A percentile compares a stretch with the other conserved stretches of the same genome.
Evolutionary conservation across 2,329 filamentous ascomycete genomes (phyloP).

Genomic region (Cadophora gregata): DNA sequence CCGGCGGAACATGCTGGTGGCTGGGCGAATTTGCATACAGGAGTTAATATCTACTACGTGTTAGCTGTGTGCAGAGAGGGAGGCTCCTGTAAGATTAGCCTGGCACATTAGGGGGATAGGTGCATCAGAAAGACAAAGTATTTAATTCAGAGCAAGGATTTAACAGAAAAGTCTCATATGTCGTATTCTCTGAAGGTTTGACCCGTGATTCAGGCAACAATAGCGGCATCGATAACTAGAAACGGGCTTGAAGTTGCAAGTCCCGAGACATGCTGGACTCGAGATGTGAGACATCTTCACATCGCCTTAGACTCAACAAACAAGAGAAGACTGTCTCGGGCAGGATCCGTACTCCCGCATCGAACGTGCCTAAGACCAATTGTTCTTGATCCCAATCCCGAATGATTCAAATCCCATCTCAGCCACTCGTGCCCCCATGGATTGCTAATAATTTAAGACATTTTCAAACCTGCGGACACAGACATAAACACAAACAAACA

Average conservation of each 20-base stretch:
- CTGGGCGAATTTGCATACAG: background rate
- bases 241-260: background rate
- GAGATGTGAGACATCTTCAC: background rate
- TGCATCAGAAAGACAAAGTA: constrained; percentile 1
- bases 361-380: background rate
- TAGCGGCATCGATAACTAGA: background rate
- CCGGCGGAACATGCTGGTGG: background rate
- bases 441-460: background rate
- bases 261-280: background rate
- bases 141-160: constrained; percentile 16
- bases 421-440: background rate
- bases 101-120: background rate
- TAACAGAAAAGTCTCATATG: background rate
- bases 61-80: background rate
- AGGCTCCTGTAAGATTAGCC: constrained; percentile 15
- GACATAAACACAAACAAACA: background rate
- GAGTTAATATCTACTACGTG: background rate
- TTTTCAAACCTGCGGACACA: background rate
- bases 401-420: background rate
- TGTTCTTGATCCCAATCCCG: background rate
- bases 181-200: background rate
- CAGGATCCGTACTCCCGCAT: background rate
- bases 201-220: background rate
- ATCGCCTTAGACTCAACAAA: too few species aligned
- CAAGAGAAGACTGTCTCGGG: constrained; percentile 2